Conservation (phyloP, 2,329 filamentous ascomycete species). For the Diaporthe aspalathi region DNA sequence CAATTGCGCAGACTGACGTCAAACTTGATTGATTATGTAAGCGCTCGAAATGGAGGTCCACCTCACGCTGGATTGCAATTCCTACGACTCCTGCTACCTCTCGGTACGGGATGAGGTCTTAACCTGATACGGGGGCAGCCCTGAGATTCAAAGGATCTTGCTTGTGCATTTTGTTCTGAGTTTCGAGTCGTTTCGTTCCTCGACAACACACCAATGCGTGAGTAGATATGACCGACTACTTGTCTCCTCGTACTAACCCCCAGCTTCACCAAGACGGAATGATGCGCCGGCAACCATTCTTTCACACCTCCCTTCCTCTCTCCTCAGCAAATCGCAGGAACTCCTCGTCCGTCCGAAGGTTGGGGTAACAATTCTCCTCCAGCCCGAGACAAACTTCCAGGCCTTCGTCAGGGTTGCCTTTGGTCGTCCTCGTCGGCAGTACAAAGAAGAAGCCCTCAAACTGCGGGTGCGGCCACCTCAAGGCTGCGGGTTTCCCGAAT, state of each 20-base stretch:
- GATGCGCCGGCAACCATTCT: not conserved
- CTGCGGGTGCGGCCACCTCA: slow-evolving; percentile 32
- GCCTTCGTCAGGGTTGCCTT: slow-evolving; percentile 24
- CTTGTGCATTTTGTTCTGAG: not conserved
- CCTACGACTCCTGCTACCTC: too few species aligned
- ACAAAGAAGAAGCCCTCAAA: slow-evolving; percentile 36
- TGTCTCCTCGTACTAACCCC: not conserved
- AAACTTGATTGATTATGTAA: slow-evolving; percentile 10
- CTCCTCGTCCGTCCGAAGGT: slow-evolving; percentile 31
- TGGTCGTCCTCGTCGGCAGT: slow-evolving; percentile 17
- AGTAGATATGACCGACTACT: too few species aligned
- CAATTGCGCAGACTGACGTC: slow-evolving; percentile 3
- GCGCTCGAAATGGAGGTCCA: not conserved
- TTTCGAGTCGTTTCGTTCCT: not conserved
- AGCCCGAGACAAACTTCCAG: slow-evolving; percentile 28
- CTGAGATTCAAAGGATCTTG: not conserved
- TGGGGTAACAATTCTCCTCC: slow-evolving; percentile 33
- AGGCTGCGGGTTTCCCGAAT: slow-evolving; percentile 43
- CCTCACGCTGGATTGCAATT: not conserved
- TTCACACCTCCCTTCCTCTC: slow-evolving; percentile 27
- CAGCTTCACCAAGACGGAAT: not conserved
- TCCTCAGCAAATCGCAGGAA: slow-evolving; percentile 31
- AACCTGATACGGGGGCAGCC: not conserved
- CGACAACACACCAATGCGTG: too few species aligned
- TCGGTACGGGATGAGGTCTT: not conserved